A percentile compares a stretch with the other conserved stretches of the same genome.
phyloP scores from a whole-genome alignment of 805 yeast species.

The Diddensiella santjacobensis region DNA sequence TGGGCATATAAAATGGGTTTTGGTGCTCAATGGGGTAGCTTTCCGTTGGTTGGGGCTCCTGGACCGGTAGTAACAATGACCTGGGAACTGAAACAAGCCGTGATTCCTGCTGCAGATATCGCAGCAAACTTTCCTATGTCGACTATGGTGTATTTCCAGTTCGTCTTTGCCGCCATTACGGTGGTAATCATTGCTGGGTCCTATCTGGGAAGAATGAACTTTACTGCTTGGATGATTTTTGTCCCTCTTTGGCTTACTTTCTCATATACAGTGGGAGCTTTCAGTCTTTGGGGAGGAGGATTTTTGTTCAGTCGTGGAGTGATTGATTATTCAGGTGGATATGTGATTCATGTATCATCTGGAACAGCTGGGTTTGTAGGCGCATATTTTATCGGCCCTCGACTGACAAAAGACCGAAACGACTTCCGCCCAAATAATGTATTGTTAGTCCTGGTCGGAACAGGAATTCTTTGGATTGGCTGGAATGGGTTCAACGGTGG shows the following conservation, averaged over 20 bases:
- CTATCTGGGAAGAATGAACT: slow-evolving; percentile 8
- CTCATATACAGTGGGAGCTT: slow-evolving; percentile 10
- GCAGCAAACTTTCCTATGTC: slow-evolving; percentile 10
- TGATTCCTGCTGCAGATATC: slow-evolving; percentile 4
- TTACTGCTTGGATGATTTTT: slow-evolving; percentile 9
- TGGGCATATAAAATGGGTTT: slow-evolving; percentile 12
- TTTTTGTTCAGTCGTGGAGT: slow-evolving; percentile 6
- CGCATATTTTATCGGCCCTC: slow-evolving; percentile 8
- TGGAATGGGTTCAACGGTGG: slow-evolving; percentile 12
- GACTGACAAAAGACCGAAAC: slow-evolving; percentile 3
- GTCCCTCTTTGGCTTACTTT: slow-evolving; percentile 10
- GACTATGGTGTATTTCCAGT: slow-evolving; percentile 11
- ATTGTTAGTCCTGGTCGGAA: slow-evolving; percentile 3
- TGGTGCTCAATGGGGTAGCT: slow-evolving; percentile 7
- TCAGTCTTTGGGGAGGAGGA: slow-evolving; percentile 11
- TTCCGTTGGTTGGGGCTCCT: slow-evolving; percentile 7
- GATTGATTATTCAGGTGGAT: slow-evolving; percentile 11
- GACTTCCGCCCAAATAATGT: slow-evolving; percentile 7
- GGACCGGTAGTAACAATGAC: slow-evolving; percentile 9
- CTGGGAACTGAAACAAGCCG: slow-evolving; percentile 10
- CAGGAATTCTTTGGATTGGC: slow-evolving; percentile 11
- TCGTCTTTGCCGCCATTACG: slow-evolving; percentile 10
- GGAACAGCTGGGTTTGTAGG: slow-evolving; percentile 9
- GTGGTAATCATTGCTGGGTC: slow-evolving; percentile 9
- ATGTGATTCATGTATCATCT: slow-evolving; percentile 9